Evolutionary conservation across 1,284 basidiomycete genomes (phyloP), one percentile per base, ranked within the genome.

Genomic region (Sphaerobolus stellatus): DNA sequence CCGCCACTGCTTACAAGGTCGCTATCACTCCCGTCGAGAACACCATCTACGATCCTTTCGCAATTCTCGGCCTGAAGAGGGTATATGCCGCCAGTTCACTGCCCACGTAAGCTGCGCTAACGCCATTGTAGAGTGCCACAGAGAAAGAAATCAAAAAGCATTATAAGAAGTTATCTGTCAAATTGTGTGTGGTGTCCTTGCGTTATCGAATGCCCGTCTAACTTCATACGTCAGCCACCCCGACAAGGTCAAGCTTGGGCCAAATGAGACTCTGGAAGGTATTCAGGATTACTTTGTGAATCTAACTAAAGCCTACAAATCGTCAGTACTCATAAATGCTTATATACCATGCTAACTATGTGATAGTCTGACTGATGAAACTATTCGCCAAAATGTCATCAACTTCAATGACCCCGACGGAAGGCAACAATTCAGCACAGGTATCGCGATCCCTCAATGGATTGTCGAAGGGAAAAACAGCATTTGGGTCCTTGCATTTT

Each of bases 271-370:
- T 0, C 80, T 90, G 54, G 96, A 98, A 64, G 80, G 86, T n/a
- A 93, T 92, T 31, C 91, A 93, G 63, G 79, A 86, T 49, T 85
- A 88, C 61, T 99, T 96, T 69, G 92, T 99, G 36, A 85, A 93
- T 46, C 76, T 99, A 43, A 99, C 97, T 24, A 99, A 99, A 71
- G 97, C 97, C 1, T 99, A 99, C 78, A 99, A 99, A 79, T 73
- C 96, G 83, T 92, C 61, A 58, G 84, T 72, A n/a, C 24, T 16
- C 31, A 41, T 45, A 40, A 30, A 48, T 18, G 14, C 38, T 7
- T 25, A 29, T 18, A 27, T 38, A 14, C 33, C 34, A 43, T 27
- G 46, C 48, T 57, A 48, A 53, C 48, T 43, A 9, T 30, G 16
- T 34, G 25, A 16, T 55, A 92, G 91, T 6, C 75, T 99, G 40